Evolutionary conservation across 495 filamentous ascomycete species (phyloP).

Genomic region (Rusavskia elegans): DNA sequence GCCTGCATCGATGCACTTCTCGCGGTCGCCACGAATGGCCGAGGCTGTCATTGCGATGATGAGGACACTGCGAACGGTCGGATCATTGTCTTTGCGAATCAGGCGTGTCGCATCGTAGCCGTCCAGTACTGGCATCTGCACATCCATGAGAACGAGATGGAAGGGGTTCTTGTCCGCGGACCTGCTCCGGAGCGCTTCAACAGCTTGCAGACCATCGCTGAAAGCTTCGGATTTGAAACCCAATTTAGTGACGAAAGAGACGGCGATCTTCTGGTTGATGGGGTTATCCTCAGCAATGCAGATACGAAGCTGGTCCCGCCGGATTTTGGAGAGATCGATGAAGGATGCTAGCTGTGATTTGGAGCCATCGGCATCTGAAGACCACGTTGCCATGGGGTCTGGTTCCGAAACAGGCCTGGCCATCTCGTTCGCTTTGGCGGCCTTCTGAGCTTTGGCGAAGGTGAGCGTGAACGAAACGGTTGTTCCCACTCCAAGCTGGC

Average conservation of each 20-base stretch:
- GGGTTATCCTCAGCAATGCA: slow-evolving; percentile 88
- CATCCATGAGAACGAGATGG: slow-evolving; percentile 79
- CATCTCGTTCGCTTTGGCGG: slow-evolving; percentile 16
- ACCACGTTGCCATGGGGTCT: slow-evolving; percentile 40
- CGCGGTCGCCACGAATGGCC: slow-evolving; percentile 79
- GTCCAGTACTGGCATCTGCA: slow-evolving; percentile 86
- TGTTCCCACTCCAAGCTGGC: slow-evolving; percentile 56
- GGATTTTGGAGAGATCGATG: slow-evolving; percentile 49
- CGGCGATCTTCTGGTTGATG: slow-evolving; percentile 83
- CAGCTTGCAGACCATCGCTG: slow-evolving; percentile 69
- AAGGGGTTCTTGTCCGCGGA: slow-evolving; percentile 51
- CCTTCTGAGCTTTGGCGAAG: slow-evolving; percentile 61
- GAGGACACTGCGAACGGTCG: slow-evolving; percentile 56
- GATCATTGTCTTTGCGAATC: slow-evolving; percentile 57
- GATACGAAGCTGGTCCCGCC: slow-evolving; percentile 62
- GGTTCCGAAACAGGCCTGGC: slow-evolving; percentile 22
- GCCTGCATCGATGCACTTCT: slow-evolving; percentile 79
- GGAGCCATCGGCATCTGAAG: slow-evolving; percentile 21
- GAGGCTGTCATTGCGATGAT: slow-evolving; percentile 90
- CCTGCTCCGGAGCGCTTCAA: slow-evolving; percentile 64
- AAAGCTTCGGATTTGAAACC: slow-evolving; percentile 73
- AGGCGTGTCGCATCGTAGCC: slow-evolving; percentile 84
- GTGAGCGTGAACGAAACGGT: slow-evolving; percentile 72
- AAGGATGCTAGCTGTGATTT: slow-evolving; percentile 16
- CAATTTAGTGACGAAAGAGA: slow-evolving; percentile 72